Percentiles rank a stretch among this genome's conserved stretches.
Evolutionary conservation across 768 basidiomycete genomes (phyloP).

Genomic region (Lyophyllum shimeji): DNA sequence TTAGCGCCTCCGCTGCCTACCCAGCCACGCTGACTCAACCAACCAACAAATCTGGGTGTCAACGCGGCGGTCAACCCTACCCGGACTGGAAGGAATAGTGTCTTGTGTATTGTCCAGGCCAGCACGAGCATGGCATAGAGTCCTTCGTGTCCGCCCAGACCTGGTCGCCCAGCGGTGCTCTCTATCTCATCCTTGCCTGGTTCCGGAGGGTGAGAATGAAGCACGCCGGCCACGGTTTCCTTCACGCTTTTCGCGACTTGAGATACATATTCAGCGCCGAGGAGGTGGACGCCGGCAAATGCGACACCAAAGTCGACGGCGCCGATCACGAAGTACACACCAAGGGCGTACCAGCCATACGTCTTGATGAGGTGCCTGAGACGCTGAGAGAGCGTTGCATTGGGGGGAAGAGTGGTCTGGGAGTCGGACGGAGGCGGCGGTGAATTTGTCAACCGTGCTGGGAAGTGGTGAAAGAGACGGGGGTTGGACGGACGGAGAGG

Average conservation of each 20-base stretch:
- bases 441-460: slow-evolving; percentile 42
- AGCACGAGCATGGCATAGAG: slow-evolving; percentile 91
- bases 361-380: slow-evolving; percentile 83
- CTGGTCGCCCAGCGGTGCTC: slow-evolving; percentile 26
- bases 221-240: slow-evolving; percentile 38
- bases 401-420: slow-evolving; percentile 37
- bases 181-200: slow-evolving; percentile 70
- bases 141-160: slow-evolving; percentile 57
- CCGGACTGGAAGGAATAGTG: slow-evolving; percentile 83
- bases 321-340: slow-evolving; percentile 77
- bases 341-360: slow-evolving; percentile 96
- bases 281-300: slow-evolving; percentile 79
- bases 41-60: slow-evolving; percentile 84
- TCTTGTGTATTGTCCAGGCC: slow-evolving; percentile 97
- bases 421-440: slow-evolving; percentile 33
- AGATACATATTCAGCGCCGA: slow-evolving; percentile 90
- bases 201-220: slow-evolving; percentile 58
- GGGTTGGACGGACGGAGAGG: slow-evolving; percentile 28
- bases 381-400: slow-evolving; percentile 63
- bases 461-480: slow-evolving; percentile 51
- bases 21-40: slow-evolving; percentile 84
- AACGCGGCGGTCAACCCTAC: slow-evolving; percentile 86
- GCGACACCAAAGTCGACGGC: slow-evolving; percentile 82
- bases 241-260: slow-evolving; percentile 61
- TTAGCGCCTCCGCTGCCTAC: slow-evolving; percentile 68